A percentile compares a stretch with the other conserved stretches of the same genome.
Conservation (phyloP, 768 basidiomycete genomes). For the Gymnopilus dilepis region DNA sequence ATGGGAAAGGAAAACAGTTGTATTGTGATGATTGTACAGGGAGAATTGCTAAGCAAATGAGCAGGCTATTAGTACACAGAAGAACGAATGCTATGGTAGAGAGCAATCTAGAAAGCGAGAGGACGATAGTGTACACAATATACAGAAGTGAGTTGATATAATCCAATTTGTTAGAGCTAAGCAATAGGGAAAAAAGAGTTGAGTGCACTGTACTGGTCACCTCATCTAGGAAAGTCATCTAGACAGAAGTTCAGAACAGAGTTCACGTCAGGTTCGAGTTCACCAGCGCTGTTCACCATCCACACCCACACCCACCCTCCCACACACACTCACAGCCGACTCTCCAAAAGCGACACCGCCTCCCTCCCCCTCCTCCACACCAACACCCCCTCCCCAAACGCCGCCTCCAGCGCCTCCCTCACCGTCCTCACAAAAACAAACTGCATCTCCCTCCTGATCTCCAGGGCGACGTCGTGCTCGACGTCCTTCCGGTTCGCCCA, state of each 20-base stretch:
- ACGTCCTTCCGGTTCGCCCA: constrained; percentile 88
- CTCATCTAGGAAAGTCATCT: background rate
- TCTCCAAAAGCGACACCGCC: constrained; percentile 41
- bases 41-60: background rate
- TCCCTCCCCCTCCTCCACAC: constrained; percentile 70
- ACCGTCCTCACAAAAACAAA: constrained; percentile 84
- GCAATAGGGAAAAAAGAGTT: background rate
- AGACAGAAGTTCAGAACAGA: background rate
- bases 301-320: too few species aligned
- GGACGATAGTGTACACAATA: background rate
- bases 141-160: background rate
- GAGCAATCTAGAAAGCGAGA: background rate
- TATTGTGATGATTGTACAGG: background rate
- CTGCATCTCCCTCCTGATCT: constrained; percentile 75
- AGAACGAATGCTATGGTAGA: background rate
- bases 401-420: constrained; percentile 80
- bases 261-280: too few species aligned
- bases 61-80: background rate
- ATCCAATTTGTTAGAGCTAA: background rate
- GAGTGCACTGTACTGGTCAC: background rate
- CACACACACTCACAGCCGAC: constrained; percentile 29
- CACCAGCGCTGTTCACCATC: too few species aligned
- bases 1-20: background rate
- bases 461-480: constrained; percentile 79
- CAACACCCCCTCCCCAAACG: constrained; percentile 74